Conservation (phyloP, 352 stramenopile species). For the Globisporangium viniferum region DNA sequence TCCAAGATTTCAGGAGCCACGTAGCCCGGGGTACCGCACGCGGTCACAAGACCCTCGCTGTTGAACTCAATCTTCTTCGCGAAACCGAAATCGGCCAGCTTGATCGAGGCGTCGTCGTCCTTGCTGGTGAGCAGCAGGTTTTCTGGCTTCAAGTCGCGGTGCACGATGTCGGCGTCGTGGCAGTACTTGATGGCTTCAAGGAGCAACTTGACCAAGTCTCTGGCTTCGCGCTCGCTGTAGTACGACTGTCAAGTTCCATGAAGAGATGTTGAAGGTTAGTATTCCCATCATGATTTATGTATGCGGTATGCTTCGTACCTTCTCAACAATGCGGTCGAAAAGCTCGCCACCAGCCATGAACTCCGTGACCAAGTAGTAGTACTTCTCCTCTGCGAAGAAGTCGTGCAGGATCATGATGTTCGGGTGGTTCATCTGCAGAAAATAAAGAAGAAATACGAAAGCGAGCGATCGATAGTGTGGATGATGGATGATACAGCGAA, state of each 20-base stretch:
- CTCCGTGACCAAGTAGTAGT: conserved; percentile 98
- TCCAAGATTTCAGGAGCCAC: conserved; percentile 83
- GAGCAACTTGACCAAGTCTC: conserved; percentile 82
- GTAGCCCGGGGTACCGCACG: conserved; percentile 81
- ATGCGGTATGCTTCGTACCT: conserved; percentile 32
- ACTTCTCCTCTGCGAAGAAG: conserved; percentile 92
- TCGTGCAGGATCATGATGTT: conserved; percentile 93
- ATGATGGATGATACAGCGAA: neutral
- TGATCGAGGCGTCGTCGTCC: conserved; percentile 83
- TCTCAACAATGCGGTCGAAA: conserved; percentile 86
- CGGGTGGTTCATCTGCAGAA: conserved; percentile 81
- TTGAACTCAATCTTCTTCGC: conserved; percentile 83
- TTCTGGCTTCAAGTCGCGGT: conserved; percentile 84
- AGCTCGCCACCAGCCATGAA: conserved; percentile 92
- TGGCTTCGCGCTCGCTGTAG: conserved; percentile 88
- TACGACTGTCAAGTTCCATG: conserved; percentile 52
- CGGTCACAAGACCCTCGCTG: conserved; percentile 63
- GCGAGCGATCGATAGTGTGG: neutral
- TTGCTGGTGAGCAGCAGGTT: conserved; percentile 80
- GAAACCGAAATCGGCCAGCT: conserved; percentile 85
- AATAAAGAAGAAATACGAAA: neutral
- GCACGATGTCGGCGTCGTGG: conserved; percentile 81
- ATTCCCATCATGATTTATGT: neutral
- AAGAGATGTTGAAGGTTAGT: neutral
- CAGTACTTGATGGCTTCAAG: conserved; percentile 89